These are phyloP conservation scores for Nemophila menziesii DNA, from an alignment of 257 asterid genomes.

Conservation along the genomic window DNA sequence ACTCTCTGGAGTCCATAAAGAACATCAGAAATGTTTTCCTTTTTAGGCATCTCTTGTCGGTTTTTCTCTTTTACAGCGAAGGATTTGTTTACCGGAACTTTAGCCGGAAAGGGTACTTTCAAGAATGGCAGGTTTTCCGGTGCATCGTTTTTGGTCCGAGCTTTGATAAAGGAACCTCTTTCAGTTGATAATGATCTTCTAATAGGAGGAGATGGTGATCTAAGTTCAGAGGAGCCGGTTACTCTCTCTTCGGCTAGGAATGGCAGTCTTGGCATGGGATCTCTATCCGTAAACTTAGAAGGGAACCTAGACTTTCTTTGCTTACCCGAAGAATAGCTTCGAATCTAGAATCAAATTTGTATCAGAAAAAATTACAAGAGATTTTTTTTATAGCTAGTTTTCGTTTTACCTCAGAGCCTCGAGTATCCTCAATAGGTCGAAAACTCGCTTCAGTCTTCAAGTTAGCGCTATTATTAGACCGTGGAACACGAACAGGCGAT, in stretches of 20 bases:
- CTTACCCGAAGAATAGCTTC: constrained; percentile 67
- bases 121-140: constrained; percentile 42
- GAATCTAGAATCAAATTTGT: constrained; percentile 34
- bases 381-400: background rate
- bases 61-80: constrained; percentile 20
- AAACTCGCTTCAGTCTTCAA: constrained; percentile 44
- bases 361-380: background rate
- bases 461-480: constrained; percentile 25
- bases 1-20: constrained; percentile 43
- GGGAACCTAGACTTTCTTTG: constrained; percentile 59
- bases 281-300: constrained; percentile 71
- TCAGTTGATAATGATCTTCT: constrained; percentile 83
- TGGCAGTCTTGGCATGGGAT: constrained; percentile 36
- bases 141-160: constrained; percentile 37
- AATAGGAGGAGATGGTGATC: constrained; percentile 75
- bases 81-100: constrained; percentile 42
- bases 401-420: constrained; percentile 45
- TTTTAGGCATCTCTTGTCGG: constrained; percentile 28
- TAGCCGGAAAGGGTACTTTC: constrained; percentile 58
- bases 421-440: constrained; percentile 32
- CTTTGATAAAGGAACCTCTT: constrained; percentile 39
- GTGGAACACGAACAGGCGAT: constrained; percentile 68
- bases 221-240: constrained; percentile 23
- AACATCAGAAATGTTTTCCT: constrained; percentile 35
- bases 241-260: constrained; percentile 41